These are phyloP conservation scores for Mrakia gelida DNA, from an alignment of 768 basidiomycete species.

Conservation along the genomic window DNA sequence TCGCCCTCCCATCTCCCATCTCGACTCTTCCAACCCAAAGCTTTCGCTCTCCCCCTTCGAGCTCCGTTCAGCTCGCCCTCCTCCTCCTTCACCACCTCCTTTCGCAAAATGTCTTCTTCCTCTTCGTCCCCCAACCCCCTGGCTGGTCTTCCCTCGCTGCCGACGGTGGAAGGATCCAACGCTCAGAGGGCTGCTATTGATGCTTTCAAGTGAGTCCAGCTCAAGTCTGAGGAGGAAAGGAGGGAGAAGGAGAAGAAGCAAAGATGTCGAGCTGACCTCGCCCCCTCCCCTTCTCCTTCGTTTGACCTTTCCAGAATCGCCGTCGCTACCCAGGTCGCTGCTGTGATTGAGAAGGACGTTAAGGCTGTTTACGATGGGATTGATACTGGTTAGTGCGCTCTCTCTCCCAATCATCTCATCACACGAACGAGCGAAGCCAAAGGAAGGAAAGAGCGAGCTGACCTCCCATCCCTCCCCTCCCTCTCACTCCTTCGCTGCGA, in stretches of 20 bases:
- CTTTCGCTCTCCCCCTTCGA: background rate
- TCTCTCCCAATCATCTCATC: too few relatives aligned
- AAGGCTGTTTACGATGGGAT: slow-evolving; percentile 64
- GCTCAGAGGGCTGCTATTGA: slow-evolving; percentile 21
- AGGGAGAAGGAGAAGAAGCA: background rate
- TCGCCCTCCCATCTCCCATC: too few relatives aligned
- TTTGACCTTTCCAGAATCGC: slow-evolving; percentile 53
- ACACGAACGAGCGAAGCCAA: too few relatives aligned
- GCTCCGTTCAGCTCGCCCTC: background rate
- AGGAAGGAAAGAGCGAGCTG: background rate
- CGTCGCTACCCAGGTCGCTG: slow-evolving; percentile 66
- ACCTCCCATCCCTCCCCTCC: background rate
- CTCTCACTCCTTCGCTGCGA: background rate
- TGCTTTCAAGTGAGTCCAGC: slow-evolving; percentile 20
- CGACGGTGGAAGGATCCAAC: slow-evolving; percentile 19
- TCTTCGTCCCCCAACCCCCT: background rate
- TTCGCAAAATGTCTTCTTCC: background rate
- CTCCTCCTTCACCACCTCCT: background rate
- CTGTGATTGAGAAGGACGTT: slow-evolving; percentile 42
- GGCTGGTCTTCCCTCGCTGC: slow-evolving; percentile 15
- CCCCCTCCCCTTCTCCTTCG: background rate
- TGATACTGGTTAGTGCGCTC: slow-evolving; percentile 71
- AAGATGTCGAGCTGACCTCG: background rate
- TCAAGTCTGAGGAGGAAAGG: too few relatives aligned
- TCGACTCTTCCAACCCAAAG: background rate